phyloP scores from a whole-genome alignment of 352 stramenopile species.

The Blastocystis sp. region DNA sequence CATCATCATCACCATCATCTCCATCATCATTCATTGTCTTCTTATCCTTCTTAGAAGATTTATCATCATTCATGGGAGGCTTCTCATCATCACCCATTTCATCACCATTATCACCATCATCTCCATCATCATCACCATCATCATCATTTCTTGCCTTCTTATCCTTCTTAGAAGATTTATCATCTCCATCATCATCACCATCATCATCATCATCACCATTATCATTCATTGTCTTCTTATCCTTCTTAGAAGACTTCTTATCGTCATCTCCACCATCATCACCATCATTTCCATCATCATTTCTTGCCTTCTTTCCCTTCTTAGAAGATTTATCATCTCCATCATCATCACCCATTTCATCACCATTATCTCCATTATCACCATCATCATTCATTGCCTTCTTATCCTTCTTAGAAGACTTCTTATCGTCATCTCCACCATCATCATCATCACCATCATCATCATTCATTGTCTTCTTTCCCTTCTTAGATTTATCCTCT shows the following conservation, averaged over 20 bases:
- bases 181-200: neutral
- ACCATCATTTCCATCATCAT: neutral
- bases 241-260: neutral
- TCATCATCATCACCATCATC: neutral
- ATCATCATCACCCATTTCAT: neutral
- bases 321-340: neutral
- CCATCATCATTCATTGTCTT: too few relatives aligned
- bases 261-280: neutral
- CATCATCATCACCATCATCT: neutral
- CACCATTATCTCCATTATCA: neutral
- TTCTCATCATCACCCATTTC: neutral
- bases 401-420: neutral
- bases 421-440: neutral
- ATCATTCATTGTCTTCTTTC: constrained; percentile 59
- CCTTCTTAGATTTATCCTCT: constrained; percentile 52
- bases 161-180: neutral
- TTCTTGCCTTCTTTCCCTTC: neutral
- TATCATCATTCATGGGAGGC: neutral
- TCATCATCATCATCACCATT: neutral
- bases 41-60: too few relatives aligned
- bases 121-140: too few relatives aligned
- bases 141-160: too few relatives aligned
- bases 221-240: neutral
- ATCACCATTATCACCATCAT: neutral
- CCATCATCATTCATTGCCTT: neutral